Conservation (phyloP, 352 stramenopile genomes). For the Globisporangium paroecandrum region DNA sequence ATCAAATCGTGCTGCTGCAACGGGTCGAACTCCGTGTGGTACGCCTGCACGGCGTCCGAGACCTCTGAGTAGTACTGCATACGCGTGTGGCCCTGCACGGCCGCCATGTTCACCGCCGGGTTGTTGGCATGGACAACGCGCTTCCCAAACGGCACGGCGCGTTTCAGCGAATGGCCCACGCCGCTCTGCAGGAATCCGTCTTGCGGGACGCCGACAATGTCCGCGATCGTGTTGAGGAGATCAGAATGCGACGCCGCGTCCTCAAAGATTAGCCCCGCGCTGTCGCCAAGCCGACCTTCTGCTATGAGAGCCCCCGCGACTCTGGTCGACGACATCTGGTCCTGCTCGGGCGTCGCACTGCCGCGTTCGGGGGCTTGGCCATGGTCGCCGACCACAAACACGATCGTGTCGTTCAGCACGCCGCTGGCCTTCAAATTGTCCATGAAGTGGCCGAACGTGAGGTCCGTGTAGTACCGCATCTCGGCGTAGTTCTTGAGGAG, state of each 20-base stretch:
- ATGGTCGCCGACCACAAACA: slow-evolving; percentile 63
- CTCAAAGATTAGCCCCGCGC: slow-evolving; percentile 37
- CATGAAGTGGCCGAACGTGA: slow-evolving; percentile 59
- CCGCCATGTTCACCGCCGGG: slow-evolving; percentile 46
- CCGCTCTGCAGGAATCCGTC: slow-evolving; percentile 52
- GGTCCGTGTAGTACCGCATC: slow-evolving; percentile 65
- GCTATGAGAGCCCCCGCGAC: slow-evolving; percentile 56
- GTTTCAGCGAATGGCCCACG: slow-evolving; percentile 59
- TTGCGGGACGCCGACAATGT: slow-evolving; percentile 53
- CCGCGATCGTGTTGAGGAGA: slow-evolving; percentile 59
- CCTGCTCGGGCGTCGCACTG: slow-evolving; percentile 40
- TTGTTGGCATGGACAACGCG: slow-evolving; percentile 53
- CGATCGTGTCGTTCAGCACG: slow-evolving; percentile 65
- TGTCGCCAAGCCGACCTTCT: slow-evolving; percentile 38
- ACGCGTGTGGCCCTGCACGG: slow-evolving; percentile 45
- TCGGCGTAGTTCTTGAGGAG: slow-evolving; percentile 56
- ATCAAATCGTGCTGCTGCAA: slow-evolving; percentile 42
- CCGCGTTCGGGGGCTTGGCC: slow-evolving; percentile 51
- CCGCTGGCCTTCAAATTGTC: slow-evolving; percentile 43
- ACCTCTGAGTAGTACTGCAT: slow-evolving; percentile 55
- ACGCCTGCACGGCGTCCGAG: slow-evolving; percentile 47
- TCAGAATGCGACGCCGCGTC: slow-evolving; percentile 51
- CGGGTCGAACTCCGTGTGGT: slow-evolving; percentile 44
- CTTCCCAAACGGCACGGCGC: slow-evolving; percentile 26
- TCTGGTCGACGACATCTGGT: slow-evolving; percentile 42